Percentiles rank a stretch among this genome's conserved stretches.
These are phyloP conservation scores for Coniella lustricola DNA, from an alignment of 2,329 filamentous ascomycete genomes.

Conservation along the genomic window DNA sequence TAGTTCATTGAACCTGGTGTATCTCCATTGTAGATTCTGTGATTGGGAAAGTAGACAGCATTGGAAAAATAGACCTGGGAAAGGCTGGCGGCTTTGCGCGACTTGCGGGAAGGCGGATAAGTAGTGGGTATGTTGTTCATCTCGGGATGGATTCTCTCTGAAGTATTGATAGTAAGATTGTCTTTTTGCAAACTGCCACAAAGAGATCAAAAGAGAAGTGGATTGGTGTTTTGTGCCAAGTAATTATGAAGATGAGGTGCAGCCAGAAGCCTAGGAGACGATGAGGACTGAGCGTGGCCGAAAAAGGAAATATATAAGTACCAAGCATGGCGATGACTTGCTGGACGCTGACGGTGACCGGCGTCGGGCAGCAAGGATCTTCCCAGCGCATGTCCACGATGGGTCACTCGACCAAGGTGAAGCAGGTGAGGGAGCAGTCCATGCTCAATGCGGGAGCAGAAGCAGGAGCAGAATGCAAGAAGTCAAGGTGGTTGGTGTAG, in stretches of 20 bases:
- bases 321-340: conserved; percentile 4
- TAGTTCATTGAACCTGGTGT: conserved; percentile 69
- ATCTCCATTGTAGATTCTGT: conserved; percentile 63
- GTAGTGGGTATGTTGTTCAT: conserved; percentile 20
- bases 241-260: not conserved
- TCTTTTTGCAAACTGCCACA: too few species aligned
- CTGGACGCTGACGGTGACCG: not conserved
- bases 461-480: not conserved
- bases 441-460: not conserved
- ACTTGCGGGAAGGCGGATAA: conserved; percentile 35
- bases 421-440: not conserved
- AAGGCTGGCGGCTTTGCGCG: conserved; percentile 38
- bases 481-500: conserved; percentile 12
- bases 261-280: not conserved
- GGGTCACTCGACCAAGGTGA: conserved; percentile 1
- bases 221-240: too few species aligned
- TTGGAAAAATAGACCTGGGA: conserved; percentile 56
- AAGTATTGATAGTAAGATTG: too few species aligned
- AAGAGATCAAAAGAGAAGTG: too few species aligned
- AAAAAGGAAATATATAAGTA: conserved; percentile 8
- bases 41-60: conserved; percentile 80
- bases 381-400: conserved; percentile 1
- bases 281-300: conserved; percentile 1
- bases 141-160: not conserved
- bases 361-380: conserved; percentile 12